Percentiles rank a stretch among this genome's conserved stretches.
Conservation (phyloP, 352 stramenopile genomes). For the Phytopythium helicoides region DNA sequence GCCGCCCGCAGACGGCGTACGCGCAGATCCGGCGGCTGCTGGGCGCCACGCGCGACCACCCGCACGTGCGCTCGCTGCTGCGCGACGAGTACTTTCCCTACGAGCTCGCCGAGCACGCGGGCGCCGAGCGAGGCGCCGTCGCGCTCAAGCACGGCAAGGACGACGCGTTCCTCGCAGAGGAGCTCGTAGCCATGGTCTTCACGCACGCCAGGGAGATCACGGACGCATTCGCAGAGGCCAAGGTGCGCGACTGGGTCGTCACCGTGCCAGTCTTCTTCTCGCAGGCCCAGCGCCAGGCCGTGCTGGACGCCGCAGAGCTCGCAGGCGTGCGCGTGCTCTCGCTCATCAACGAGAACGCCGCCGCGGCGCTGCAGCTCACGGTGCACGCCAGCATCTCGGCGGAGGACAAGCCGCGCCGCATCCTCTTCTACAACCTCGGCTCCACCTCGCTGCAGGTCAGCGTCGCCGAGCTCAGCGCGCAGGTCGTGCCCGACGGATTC, state of each 20-base stretch:
- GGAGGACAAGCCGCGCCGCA: constrained; percentile 70
- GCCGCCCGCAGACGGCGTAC: constrained; percentile 92
- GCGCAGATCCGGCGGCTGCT: constrained; percentile 89
- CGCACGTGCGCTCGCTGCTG: constrained; percentile 51
- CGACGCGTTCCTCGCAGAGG: constrained; percentile 89
- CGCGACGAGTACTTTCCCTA: constrained; percentile 80
- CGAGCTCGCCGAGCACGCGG: constrained; percentile 77
- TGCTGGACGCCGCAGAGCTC: constrained; percentile 94
- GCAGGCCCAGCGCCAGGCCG: constrained; percentile 92
- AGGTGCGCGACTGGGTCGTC: constrained; percentile 93
- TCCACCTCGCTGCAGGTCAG: constrained; percentile 89
- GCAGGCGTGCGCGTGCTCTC: constrained; percentile 94
- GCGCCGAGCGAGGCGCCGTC: constrained; percentile 50
- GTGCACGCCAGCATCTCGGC: constrained; percentile 90
- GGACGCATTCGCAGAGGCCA: constrained; percentile 58
- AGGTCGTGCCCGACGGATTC: constrained; percentile 79
- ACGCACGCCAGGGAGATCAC: constrained; percentile 87
- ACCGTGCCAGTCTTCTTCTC: constrained; percentile 96
- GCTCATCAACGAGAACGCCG: constrained; percentile 98
- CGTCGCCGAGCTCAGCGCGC: constrained; percentile 86
- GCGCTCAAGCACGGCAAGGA: constrained; percentile 49
- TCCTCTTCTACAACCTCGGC: constrained; percentile 99
- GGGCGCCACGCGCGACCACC: constrained; percentile 81
- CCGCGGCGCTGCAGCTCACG: constrained; percentile 94
- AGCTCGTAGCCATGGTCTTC: constrained; percentile 97